phyloP scores from a whole-genome alignment of 2,329 filamentous ascomycete species.

The Penicillium sclerotiorum region DNA sequence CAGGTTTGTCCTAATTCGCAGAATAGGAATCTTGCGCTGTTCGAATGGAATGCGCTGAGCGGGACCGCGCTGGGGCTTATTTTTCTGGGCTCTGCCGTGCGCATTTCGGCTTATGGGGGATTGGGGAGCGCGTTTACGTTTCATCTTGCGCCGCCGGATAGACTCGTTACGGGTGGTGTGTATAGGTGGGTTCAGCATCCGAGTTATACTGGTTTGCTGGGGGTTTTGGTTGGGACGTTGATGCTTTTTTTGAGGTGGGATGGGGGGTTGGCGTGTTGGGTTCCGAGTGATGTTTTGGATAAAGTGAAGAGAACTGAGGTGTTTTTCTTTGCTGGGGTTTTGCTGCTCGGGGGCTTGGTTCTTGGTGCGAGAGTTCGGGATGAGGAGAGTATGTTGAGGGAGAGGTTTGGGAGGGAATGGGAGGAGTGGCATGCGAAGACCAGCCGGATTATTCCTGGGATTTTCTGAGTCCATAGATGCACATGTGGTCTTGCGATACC shows the following conservation, averaged over 20 bases:
- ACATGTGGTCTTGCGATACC: too few species aligned
- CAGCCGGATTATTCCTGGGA: slow-evolving; percentile 52
- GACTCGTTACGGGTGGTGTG: slow-evolving; percentile 51
- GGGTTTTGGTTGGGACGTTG: slow-evolving; percentile 29
- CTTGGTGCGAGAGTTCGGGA: slow-evolving; percentile 45
- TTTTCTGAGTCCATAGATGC: too few species aligned
- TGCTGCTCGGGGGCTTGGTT: slow-evolving; percentile 11
- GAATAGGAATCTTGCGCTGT: slow-evolving; percentile 19
- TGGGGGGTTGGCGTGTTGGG: slow-evolving; percentile 45
- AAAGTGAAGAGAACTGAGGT: slow-evolving; percentile 17
- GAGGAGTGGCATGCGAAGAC: slow-evolving; percentile 53
- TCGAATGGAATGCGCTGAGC: slow-evolving; percentile 29
- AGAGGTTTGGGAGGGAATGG: slow-evolving; percentile 53
- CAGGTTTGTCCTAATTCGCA: slow-evolving; percentile 22
- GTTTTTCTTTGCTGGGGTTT: background rate
- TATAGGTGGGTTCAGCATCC: slow-evolving; percentile 57
- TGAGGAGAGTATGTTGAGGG: slow-evolving; percentile 55
- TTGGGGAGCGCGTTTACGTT: slow-evolving; percentile 60
- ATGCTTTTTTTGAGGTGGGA: slow-evolving; percentile 43
- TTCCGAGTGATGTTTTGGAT: slow-evolving; percentile 11
- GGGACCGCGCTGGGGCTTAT: slow-evolving; percentile 22
- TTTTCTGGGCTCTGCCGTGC: slow-evolving; percentile 27
- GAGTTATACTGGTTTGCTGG: slow-evolving; percentile 51
- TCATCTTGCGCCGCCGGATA: slow-evolving; percentile 50
- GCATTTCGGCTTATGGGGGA: slow-evolving; percentile 45